phyloP scores from a whole-genome alignment of 2,329 filamentous ascomycete genomes.

The Keithomyces neogunnii region DNA sequence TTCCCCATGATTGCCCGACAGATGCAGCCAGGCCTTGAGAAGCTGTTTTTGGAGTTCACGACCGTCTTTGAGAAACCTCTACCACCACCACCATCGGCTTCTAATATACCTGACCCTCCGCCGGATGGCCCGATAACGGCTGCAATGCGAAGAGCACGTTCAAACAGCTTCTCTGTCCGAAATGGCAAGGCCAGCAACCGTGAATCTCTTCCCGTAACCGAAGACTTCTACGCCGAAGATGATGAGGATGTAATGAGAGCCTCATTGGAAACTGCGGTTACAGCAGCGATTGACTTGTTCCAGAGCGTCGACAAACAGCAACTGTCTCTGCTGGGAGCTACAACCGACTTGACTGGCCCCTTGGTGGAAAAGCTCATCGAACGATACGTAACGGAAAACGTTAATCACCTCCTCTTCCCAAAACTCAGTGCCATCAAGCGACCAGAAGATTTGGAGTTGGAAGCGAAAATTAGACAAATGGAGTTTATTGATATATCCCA shows the following conservation, averaged over 20 bases:
- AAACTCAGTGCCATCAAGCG: constrained; percentile 69
- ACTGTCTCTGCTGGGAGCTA: constrained; percentile 80
- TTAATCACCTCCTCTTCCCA: constrained; percentile 84
- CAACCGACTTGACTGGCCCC: constrained; percentile 86
- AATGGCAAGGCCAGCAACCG: constrained; percentile 22
- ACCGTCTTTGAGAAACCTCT: constrained; percentile 77
- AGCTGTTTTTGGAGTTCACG: constrained; percentile 82
- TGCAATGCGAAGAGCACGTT: constrained; percentile 47
- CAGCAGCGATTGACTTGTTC: constrained; percentile 88
- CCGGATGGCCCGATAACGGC: constrained; percentile 48
- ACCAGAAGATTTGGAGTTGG: constrained; percentile 77
- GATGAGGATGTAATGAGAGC: constrained; percentile 87
- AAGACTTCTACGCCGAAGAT: constrained; percentile 71
- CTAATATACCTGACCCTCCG: constrained; percentile 48
- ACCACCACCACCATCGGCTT: constrained; percentile 61
- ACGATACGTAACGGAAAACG: constrained; percentile 85
- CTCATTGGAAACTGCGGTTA: constrained; percentile 85
- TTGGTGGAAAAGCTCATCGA: constrained; percentile 91
- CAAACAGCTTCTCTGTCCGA: constrained; percentile 35
- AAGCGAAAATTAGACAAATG: constrained; percentile 88
- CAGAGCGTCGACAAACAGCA: constrained; percentile 95
- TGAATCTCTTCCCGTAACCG: constrained; percentile 39
- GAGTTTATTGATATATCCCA: constrained; percentile 89
- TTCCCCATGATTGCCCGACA: constrained; percentile 95
- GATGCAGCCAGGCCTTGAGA: constrained; percentile 88